Conservation (phyloP, 108 stramenopile species). For the Pseudonitzschia delicatissima region DNA sequence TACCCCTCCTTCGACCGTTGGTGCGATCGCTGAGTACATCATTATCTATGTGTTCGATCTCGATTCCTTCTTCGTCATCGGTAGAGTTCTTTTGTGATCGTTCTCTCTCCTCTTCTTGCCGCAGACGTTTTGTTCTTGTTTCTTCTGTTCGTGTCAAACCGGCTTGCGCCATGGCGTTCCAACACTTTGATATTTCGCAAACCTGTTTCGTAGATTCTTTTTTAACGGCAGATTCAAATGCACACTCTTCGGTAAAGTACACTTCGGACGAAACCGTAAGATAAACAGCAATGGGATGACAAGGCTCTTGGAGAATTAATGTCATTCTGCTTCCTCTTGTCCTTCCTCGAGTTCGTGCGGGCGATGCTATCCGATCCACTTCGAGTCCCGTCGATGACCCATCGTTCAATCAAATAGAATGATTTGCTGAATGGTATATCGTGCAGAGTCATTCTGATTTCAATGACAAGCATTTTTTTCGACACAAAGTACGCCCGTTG, state of each 20-base stretch:
- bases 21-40: neutral
- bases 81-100: neutral
- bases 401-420: constrained; percentile 75
- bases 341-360: constrained; percentile 3
- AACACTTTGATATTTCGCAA: constrained; percentile 52
- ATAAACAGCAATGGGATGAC: constrained; percentile 5
- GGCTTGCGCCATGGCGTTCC: constrained; percentile 63
- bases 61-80: constrained; percentile 7
- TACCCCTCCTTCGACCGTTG: neutral
- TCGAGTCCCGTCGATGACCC: constrained; percentile 43
- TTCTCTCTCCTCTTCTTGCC: constrained; percentile 15
- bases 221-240: constrained; percentile 62
- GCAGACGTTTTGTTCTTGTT: constrained; percentile 38
- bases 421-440: constrained; percentile 77
- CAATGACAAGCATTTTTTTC: constrained; percentile 59
- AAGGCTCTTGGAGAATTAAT: constrained; percentile 3
- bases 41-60: constrained; percentile 8
- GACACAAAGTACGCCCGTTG: constrained; percentile 59
- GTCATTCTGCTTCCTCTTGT: neutral
- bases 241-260: constrained; percentile 52
- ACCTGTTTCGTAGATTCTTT: constrained; percentile 59
- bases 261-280: constrained; percentile 48
- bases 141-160: constrained; percentile 63
- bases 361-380: neutral
- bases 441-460: constrained; percentile 54